phyloP scores from a whole-genome alignment of 2,329 filamentous ascomycete genomes.

The Talaromyces islandicus region DNA sequence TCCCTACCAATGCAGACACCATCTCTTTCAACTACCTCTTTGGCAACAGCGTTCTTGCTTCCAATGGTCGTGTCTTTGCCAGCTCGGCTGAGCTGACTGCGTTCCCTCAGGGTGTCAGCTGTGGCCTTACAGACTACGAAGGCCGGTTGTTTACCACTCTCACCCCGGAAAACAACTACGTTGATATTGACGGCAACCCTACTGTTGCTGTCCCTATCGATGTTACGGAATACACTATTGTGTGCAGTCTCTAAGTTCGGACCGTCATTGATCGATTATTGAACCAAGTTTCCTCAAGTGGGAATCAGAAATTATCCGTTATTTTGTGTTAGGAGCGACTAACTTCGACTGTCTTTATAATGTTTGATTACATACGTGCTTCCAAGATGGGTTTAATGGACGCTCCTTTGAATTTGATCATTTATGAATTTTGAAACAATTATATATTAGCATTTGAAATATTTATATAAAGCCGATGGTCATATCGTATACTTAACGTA shows the following conservation, averaged over 20 bases:
- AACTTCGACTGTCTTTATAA: neutral
- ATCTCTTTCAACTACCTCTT: neutral
- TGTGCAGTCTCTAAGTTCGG: neutral
- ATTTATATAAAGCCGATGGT: neutral
- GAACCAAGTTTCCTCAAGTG: neutral
- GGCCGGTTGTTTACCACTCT: neutral
- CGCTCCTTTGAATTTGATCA: neutral
- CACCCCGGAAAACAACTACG: neutral
- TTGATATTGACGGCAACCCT: constrained; percentile 5
- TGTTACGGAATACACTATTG: constrained; percentile 1
- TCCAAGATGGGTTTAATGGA: neutral
- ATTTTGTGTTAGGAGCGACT: neutral
- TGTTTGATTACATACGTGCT: neutral
- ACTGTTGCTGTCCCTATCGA: constrained; percentile 3
- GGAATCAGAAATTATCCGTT: neutral
- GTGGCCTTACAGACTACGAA: neutral
- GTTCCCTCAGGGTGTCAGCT: constrained; percentile 3
- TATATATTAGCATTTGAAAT: neutral
- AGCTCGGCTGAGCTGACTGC: constrained; percentile 2
- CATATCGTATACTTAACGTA: no score
- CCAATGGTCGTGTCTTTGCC: neutral
- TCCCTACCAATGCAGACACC: neutral
- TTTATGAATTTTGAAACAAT: neutral
- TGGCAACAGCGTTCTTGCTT: neutral
- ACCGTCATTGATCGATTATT: neutral